Percentiles rank a stretch among this genome's conserved stretches.
phyloP scores from a whole-genome alignment of 2,329 filamentous ascomycete genomes.

The Diplodia scrobiculata region DNA sequence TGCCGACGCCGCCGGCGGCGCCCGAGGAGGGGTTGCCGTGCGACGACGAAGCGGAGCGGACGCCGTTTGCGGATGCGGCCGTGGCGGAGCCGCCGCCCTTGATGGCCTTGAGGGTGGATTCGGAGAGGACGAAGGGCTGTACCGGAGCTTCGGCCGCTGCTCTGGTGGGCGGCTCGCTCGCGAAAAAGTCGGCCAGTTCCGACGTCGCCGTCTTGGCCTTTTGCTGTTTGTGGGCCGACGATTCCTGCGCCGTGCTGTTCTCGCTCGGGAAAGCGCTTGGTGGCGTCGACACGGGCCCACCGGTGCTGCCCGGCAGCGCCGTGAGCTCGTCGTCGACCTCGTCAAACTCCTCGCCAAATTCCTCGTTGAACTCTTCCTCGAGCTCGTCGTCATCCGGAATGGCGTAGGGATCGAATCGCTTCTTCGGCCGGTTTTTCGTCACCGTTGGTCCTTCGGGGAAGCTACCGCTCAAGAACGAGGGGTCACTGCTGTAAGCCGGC shows the following conservation, averaged over 20 bases:
- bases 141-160: constrained; percentile 33
- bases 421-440: constrained; percentile 52
- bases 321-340: constrained; percentile 61
- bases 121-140: constrained; percentile 38
- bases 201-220: constrained; percentile 48
- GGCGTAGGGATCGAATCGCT: constrained; percentile 89
- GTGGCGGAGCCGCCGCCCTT: constrained; percentile 27
- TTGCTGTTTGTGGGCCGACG: constrained; percentile 31
- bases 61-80: constrained; percentile 27
- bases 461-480: constrained; percentile 37
- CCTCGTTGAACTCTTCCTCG: constrained; percentile 44
- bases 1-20: background rate
- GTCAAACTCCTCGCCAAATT: constrained; percentile 59
- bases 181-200: constrained; percentile 70
- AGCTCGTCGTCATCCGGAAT: constrained; percentile 63
- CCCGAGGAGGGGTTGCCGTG: constrained; percentile 24
- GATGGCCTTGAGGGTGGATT: constrained; percentile 17
- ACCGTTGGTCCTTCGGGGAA: constrained; percentile 22
- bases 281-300: constrained; percentile 30
- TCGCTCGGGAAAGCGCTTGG: constrained; percentile 37
- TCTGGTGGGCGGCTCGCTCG: constrained; percentile 62
- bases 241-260: constrained; percentile 15
- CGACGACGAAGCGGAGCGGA: constrained; percentile 36
- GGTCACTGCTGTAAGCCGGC: constrained; percentile 43
- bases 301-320: constrained; percentile 43